Base-by-base conservation (phyloP, 2,329 filamentous ascomycete species). In the Fusarium brevicatenulatum region DNA sequence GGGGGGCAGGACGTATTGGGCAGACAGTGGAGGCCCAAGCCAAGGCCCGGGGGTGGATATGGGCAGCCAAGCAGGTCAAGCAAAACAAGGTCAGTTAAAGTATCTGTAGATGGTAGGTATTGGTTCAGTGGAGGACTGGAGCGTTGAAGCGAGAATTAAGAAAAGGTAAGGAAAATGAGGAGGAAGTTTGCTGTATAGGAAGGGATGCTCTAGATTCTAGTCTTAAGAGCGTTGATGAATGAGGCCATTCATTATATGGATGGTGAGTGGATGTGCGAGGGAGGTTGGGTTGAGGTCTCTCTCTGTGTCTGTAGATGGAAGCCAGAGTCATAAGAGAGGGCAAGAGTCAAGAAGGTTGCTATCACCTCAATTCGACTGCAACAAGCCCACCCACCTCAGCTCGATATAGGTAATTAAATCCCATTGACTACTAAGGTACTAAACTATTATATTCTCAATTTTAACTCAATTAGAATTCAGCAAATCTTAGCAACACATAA, bases 21-120 rank as follows among this genome's bases (percentile, higher is more conserved):
- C 71, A 75, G 74, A 61, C 61, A 73, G 73, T 76, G 74, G 74
- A 76, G 74, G 74, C 74, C 74, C 72, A 76, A 76, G 63, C 72
- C 72, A 76, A 76, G 70, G 66, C 74, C 70, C 42, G 72, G 74
- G 70, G 70, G 66, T 72, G 66, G 65, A 49, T 66, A 66, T 67
- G 61, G 44, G 58, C 32, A 43, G 47, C 34, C 28, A 54, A 10
- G 34, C 28, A 54, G 15, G 34, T 39, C 50, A 53, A 53, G 23
- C 23, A 46, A 53, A 53, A 25, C 34, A 46, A 55, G 57, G 40
- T 43, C 50, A 30, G 39, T 65, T 55, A 28, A 55, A 49, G 32
- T 44, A 49, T 49, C 47, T 34, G 47, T 25, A 52, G 30, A 36
- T 19, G 49, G 49, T 36, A 52, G n/a, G 32, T 44, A 50, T 43